These are phyloP conservation scores for Citrus maxima DNA, from an alignment of 345 rosid genomes.

Conservation along the genomic window DNA sequence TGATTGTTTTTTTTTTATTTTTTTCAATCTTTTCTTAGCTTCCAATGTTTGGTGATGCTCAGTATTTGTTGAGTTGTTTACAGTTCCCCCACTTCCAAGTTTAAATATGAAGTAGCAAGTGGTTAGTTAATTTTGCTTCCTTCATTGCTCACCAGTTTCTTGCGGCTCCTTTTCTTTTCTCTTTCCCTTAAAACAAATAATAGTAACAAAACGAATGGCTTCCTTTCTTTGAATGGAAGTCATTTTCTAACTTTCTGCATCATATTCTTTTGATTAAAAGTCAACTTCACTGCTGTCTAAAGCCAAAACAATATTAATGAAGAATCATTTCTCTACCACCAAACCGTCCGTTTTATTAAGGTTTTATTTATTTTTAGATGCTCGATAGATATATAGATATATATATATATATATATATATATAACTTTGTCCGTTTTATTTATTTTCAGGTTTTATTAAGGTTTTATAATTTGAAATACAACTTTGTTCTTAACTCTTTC, in stretches of 20 bases:
- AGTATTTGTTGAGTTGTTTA: too few relatives aligned
- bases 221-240: slow-evolving; percentile 6
- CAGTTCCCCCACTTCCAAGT: too few relatives aligned
- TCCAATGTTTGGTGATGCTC: too few relatives aligned
- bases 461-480: not conserved
- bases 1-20: too few relatives aligned
- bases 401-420: not conserved
- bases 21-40: too few relatives aligned
- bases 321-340: not conserved
- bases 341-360: not conserved
- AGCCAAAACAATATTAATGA: not conserved
- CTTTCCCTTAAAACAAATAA: too few relatives aligned
- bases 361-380: not conserved
- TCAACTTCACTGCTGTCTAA: not conserved
- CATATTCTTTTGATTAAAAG: not conserved
- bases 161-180: not conserved
- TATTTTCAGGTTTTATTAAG: too few relatives aligned
- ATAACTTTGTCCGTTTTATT: too few relatives aligned
- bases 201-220: not conserved
- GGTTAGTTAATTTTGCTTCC: not conserved
- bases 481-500: not conserved
- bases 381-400: not conserved
- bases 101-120: too few relatives aligned
- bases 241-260: slow-evolving; percentile 1
- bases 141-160: not conserved